Evolutionary conservation across 176 grass and related monocot genomes (phyloP), one percentile per base, ranked within the genome.

Genomic region (Aegilops longissima): DNA sequence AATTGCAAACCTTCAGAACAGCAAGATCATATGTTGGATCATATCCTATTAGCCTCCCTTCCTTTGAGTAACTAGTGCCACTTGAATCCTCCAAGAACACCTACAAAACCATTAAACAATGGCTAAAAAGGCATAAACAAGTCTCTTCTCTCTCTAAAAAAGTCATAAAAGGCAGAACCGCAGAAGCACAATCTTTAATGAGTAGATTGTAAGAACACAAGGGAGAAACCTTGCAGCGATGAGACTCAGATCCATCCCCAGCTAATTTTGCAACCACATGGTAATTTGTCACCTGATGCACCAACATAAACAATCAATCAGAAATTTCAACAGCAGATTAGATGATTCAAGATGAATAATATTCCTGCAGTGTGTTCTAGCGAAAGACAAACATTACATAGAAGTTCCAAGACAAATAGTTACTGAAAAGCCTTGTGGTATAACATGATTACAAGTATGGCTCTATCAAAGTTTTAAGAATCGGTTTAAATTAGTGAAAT

Each of bases 261-360:
- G 84, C 90, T 51, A 97, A 86, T 83, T 97, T 97, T 61, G 88
- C 81, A 85, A 97, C 78, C 58, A 97, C 95, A 40, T 94, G 95
- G 77, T 97, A 94, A 91, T 97, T 97, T 76, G 95, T 97, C 45
- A 97, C 95, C 95, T 97, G 90, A 82, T 34, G 29, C 51, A 52
- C 7, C 30, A 81, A 54, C 9, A 24, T 24, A 47, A 61, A 21
- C 9, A 24, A 62, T 39, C 8, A 76, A 31, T 29, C 61, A 45
- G 23, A 76, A 64, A 80, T 23, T 84, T 31, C 36, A 54, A 36
- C 14, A 86, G 5, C 4, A 34, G 2, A 61, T 35, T 83, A 27
- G 14, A 71, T 63, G 2, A n/a, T 6, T 6, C 59, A 44, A 80
- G 8, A 73, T 49, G 10, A 62, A 45, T 49, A 38, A 7, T 65